A percentile compares a stretch with the other conserved stretches of the same genome.
Conservation (phyloP, 2,329 filamentous ascomycete genomes). For the Xylariaceae sp. region DNA sequence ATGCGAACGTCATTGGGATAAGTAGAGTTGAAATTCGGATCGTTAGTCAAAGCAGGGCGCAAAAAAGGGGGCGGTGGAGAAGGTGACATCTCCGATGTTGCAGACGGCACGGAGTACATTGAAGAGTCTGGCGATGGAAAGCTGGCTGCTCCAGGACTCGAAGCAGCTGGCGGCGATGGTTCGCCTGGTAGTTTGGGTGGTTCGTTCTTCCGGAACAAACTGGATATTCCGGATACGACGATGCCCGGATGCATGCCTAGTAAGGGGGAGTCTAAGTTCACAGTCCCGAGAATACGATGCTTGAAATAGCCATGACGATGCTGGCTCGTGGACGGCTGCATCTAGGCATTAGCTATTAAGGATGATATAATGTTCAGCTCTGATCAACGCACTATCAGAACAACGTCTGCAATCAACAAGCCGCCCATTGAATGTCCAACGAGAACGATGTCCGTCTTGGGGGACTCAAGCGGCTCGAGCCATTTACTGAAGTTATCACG, state of each 20-base stretch:
- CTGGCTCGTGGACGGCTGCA: slow-evolving; percentile 25
- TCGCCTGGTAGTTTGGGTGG: slow-evolving; percentile 26
- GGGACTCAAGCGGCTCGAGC: slow-evolving; percentile 70
- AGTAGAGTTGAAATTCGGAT: slow-evolving; percentile 68
- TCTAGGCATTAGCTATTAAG: slow-evolving; percentile 13
- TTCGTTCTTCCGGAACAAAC: slow-evolving; percentile 57
- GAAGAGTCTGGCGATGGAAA: slow-evolving; percentile 23
- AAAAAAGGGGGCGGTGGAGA: slow-evolving; percentile 16
- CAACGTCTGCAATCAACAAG: slow-evolving; percentile 73
- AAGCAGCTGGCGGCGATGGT: slow-evolving; percentile 13
- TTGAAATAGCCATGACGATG: slow-evolving; percentile 44
- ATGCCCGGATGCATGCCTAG: slow-evolving; percentile 86
- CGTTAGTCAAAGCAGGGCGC: slow-evolving; percentile 30
- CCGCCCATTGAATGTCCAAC: slow-evolving; percentile 90
- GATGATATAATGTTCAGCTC: neutral
- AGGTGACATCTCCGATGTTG: slow-evolving; percentile 16
- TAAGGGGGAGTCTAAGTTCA: slow-evolving; percentile 82
- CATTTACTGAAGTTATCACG: slow-evolving; percentile 79
- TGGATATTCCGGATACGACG: slow-evolving; percentile 72
- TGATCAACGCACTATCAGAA: slow-evolving; percentile 51
- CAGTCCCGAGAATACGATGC: slow-evolving; percentile 71
- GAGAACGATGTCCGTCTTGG: slow-evolving; percentile 71
- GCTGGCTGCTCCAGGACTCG: slow-evolving; percentile 16
- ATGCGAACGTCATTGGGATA: slow-evolving; percentile 71
- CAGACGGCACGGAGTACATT: slow-evolving; percentile 24